Conservation (phyloP, 768 basidiomycete species). For the Tremella fuciformis region DNA sequence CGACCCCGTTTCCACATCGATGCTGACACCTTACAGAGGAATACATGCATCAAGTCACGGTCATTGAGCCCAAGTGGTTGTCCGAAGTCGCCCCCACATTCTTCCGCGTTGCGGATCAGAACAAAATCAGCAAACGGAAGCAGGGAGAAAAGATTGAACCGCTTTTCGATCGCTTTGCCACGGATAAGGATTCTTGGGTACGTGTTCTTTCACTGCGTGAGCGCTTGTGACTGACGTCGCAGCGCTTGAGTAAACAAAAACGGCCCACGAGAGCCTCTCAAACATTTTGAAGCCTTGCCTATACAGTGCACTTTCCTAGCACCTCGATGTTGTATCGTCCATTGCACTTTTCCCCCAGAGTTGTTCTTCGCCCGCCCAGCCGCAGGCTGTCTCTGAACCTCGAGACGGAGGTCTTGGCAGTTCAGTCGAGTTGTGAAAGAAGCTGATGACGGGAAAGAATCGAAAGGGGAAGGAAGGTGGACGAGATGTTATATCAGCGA, state of each 20-base stretch:
- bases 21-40: slow-evolving; percentile 34
- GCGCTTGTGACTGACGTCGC: background rate
- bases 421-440: too few species aligned
- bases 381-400: too few species aligned
- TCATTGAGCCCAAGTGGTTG: slow-evolving; percentile 97
- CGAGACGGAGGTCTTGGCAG: too few species aligned
- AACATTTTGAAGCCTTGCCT: slow-evolving; percentile 26
- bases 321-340: too few species aligned
- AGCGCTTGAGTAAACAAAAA: slow-evolving; percentile 49
- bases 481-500: too few species aligned
- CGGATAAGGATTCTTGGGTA: slow-evolving; percentile 61
- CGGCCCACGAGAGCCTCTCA: slow-evolving; percentile 48
- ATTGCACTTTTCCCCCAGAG: too few species aligned
- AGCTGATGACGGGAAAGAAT: too few species aligned
- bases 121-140: slow-evolving; percentile 70
- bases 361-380: too few species aligned
- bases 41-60: slow-evolving; percentile 62
- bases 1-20: slow-evolving; percentile 40
- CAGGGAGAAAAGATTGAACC: slow-evolving; percentile 76
- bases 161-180: slow-evolving; percentile 72
- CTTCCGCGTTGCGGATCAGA: slow-evolving; percentile 96
- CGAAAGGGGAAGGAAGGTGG: too few species aligned
- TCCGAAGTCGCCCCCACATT: slow-evolving; percentile 97
- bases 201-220: slow-evolving; percentile 2
- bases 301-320: too few species aligned